Conservation (phyloP, 2,329 filamentous ascomycete species). For the Colletotrichum viniferum region DNA sequence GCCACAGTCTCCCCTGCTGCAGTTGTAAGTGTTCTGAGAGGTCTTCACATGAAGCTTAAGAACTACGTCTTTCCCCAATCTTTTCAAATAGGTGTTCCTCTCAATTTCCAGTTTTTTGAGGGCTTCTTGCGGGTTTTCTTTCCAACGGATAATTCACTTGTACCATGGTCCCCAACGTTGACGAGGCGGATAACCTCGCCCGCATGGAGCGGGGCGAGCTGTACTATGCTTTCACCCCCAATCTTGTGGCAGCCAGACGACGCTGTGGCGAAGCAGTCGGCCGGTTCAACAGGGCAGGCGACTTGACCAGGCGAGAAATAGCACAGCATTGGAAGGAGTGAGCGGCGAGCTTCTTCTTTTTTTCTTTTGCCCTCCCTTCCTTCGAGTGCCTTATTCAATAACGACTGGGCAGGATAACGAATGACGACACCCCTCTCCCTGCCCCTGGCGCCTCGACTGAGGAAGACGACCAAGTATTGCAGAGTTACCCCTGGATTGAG, state of each 20-base stretch:
- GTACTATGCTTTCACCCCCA: neutral
- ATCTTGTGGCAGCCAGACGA: neutral
- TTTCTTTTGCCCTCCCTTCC: neutral
- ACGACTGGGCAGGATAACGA: neutral
- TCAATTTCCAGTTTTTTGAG: too few species aligned
- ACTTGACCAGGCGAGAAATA: neutral
- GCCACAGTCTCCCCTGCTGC: neutral
- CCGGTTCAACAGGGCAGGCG: neutral
- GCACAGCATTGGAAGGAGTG: neutral
- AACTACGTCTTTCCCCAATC: neutral
- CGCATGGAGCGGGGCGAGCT: neutral
- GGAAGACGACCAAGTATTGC: neutral
- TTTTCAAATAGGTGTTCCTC: neutral
- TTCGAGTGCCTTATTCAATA: neutral
- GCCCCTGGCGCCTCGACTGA: neutral
- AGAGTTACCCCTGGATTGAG: neutral
- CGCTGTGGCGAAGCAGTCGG: neutral
- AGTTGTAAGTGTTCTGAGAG: neutral
- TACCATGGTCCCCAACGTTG: neutral
- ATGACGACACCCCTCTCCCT: neutral
- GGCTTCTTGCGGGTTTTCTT: too few species aligned
- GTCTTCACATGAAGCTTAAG: neutral
- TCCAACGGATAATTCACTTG: fast-evolving
- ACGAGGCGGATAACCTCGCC: neutral
- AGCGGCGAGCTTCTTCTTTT: neutral